A percentile compares a stretch with the other conserved stretches of the same genome.
Conservation (phyloP, 306 rosid species). For the Leucaena leucocephala region DNA sequence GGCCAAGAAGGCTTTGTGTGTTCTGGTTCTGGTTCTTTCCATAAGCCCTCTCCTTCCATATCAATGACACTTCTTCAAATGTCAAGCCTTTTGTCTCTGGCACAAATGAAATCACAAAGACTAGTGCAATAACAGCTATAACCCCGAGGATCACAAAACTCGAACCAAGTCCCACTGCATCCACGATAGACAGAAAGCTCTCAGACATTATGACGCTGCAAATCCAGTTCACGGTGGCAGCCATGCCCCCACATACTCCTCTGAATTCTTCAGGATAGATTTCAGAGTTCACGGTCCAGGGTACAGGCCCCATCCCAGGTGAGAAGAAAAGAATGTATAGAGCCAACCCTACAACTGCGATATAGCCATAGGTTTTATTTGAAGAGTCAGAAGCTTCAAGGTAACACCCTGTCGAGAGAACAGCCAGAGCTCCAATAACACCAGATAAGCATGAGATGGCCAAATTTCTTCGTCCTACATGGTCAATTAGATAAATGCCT, state of each 20-base stretch:
- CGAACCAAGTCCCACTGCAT: conserved; percentile 51
- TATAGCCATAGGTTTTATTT: conserved; percentile 44
- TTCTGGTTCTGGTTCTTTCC: conserved; percentile 47
- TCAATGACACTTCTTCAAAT: conserved; percentile 61
- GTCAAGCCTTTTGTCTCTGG: conserved; percentile 75
- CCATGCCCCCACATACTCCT: conserved; percentile 73
- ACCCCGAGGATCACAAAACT: conserved; percentile 58
- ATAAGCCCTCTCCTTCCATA: conserved; percentile 76
- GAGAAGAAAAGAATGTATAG: conserved; percentile 60
- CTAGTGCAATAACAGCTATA: conserved; percentile 49
- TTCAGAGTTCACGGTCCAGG: conserved; percentile 79
- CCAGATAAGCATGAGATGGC: conserved; percentile 39
- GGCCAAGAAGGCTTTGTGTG: conserved; percentile 50
- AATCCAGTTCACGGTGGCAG: conserved; percentile 71
- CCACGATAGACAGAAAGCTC: conserved; percentile 55
- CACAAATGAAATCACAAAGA: conserved; percentile 46
- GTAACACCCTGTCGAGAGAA: conserved; percentile 18
- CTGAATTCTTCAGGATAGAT: conserved; percentile 70
- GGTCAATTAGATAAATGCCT: conserved; percentile 68
- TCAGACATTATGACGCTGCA: conserved; percentile 57
- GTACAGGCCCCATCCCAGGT: conserved; percentile 80
- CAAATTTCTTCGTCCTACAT: conserved; percentile 51
- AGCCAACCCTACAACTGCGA: conserved; percentile 58
- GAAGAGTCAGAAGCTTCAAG: conserved; percentile 31
- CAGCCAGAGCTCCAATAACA: background rate